A percentile compares a stretch with the other conserved stretches of the same genome.
Evolutionary conservation across 768 basidiomycete species (phyloP).

Genomic region (Astraeus odoratus): DNA sequence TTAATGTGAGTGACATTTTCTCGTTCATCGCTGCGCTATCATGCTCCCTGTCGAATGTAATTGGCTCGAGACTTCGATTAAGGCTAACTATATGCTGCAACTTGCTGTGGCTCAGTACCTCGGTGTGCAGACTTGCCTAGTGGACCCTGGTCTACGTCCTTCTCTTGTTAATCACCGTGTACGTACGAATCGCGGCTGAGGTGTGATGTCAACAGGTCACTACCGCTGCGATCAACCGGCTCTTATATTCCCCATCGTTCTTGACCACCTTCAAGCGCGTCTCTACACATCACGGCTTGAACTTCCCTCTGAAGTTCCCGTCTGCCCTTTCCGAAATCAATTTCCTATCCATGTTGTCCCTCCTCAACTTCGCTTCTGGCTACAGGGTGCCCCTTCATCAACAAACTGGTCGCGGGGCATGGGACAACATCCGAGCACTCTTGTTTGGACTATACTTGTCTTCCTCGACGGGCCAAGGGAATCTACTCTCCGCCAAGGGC

Average conservation of each 20-base stretch:
- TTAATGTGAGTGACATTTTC: conserved; percentile 39
- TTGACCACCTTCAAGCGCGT: conserved; percentile 54
- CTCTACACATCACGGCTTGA: conserved; percentile 58
- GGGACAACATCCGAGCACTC: conserved; percentile 75
- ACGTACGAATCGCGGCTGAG: conserved; percentile 3
- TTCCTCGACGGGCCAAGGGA: conserved; percentile 45
- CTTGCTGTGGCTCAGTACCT: neutral
- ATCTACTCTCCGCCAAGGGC: conserved; percentile 61
- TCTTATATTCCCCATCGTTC: conserved; percentile 62
- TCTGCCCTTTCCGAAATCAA: conserved; percentile 72
- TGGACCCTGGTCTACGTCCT: neutral
- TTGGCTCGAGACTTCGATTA: neutral
- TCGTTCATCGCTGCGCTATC: neutral
- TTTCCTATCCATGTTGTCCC: conserved; percentile 65
- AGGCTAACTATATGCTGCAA: neutral
- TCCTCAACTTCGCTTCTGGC: conserved; percentile 81
- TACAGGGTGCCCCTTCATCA: conserved; percentile 69
- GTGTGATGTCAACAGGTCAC: conserved; percentile 41
- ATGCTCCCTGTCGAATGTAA: neutral
- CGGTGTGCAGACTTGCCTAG: neutral
- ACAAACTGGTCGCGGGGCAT: conserved; percentile 73
- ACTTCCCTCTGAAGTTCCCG: conserved; percentile 74
- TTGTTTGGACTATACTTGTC: conserved; percentile 66
- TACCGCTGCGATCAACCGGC: conserved; percentile 46
- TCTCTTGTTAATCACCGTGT: conserved; percentile 12